phyloP scores from a whole-genome alignment of 148 eudicot species.

The Rhododendron ovatum region DNA sequence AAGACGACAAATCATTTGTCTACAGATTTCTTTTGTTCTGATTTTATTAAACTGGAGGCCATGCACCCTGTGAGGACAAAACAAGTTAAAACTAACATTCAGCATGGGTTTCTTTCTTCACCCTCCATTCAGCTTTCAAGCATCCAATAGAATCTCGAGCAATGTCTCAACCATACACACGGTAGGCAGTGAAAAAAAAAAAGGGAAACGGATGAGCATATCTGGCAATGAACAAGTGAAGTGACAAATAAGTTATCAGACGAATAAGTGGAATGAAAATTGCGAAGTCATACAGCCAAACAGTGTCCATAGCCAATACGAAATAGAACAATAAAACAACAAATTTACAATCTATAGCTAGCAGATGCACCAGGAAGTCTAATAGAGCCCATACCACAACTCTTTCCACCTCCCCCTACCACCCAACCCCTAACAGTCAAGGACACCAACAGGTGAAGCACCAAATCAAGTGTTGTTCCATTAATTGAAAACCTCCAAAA shows the following conservation, averaged over 20 bases:
- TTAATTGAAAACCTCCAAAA: not conserved
- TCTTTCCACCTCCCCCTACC: not conserved
- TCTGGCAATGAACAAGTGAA: not conserved
- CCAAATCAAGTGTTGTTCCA: not conserved
- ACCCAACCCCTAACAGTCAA: not conserved
- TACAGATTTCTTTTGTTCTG: conserved; percentile 17
- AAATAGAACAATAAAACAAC: not conserved
- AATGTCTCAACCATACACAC: not conserved
- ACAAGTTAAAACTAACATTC: conserved; percentile 4
- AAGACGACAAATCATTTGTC: conserved; percentile 26
- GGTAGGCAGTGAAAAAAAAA: not conserved
- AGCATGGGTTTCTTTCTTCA: not conserved
- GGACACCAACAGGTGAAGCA: not conserved
- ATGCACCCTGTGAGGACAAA: conserved; percentile 33
- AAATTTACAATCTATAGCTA: not conserved
- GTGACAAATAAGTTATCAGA: not conserved
- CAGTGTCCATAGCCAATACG: not conserved
- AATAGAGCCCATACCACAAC: not conserved
- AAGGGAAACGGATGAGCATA: not conserved
- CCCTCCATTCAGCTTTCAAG: not conserved
- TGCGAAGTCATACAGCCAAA: not conserved
- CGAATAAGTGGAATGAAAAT: not conserved
- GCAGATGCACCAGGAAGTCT: not conserved
- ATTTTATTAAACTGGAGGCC: conserved; percentile 23
- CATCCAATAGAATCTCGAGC: not conserved